A percentile compares a stretch with the other conserved stretches of the same genome.
phyloP scores from a whole-genome alignment of 1,284 basidiomycete species.

The Erythrobasidium hasegawianum region DNA sequence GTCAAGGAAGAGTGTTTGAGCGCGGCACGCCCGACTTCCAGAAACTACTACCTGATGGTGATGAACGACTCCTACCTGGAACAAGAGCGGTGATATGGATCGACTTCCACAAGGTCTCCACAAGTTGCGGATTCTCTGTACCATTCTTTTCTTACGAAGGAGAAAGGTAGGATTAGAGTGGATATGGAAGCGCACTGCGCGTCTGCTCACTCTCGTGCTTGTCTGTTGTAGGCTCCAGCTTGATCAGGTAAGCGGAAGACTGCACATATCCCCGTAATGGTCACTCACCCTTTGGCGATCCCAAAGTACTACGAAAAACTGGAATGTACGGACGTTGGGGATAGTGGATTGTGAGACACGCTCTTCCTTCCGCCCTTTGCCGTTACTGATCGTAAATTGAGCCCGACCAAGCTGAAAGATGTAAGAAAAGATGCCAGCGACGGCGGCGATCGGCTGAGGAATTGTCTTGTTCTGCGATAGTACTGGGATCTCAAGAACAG shows the following conservation, averaged over 20 bases:
- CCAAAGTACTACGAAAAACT: conserved; percentile 1
- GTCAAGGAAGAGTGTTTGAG: conserved; percentile 38
- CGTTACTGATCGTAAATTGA: conserved; percentile 18
- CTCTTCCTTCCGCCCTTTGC: not conserved
- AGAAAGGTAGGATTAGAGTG: conserved; percentile 32
- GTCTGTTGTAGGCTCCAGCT: not conserved
- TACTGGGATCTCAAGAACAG: conserved; percentile 40
- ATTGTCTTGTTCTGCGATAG: not conserved
- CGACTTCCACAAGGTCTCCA: conserved; percentile 40
- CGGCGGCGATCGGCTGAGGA: conserved; percentile 3
- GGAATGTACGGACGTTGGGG: not conserved
- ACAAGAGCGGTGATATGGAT: conserved; percentile 40
- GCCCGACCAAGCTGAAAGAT: conserved; percentile 18
- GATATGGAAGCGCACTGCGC: not conserved
- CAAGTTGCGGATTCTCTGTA: conserved; percentile 39
- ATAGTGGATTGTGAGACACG: not conserved
- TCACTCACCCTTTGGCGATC: not conserved
- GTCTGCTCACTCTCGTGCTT: not conserved
- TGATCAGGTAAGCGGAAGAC: not conserved
- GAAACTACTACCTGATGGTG: conserved; percentile 22
- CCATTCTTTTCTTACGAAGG: conserved; percentile 38
- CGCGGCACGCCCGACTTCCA: conserved; percentile 35
- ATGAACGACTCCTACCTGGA: conserved; percentile 36
- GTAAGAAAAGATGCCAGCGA: conserved; percentile 11
- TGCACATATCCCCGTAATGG: too few relatives aligned